A percentile compares a stretch with the other conserved stretches of the same genome.
Conservation (phyloP, 164 flowering plant genomes). For the Euptelea pleiosperma region DNA sequence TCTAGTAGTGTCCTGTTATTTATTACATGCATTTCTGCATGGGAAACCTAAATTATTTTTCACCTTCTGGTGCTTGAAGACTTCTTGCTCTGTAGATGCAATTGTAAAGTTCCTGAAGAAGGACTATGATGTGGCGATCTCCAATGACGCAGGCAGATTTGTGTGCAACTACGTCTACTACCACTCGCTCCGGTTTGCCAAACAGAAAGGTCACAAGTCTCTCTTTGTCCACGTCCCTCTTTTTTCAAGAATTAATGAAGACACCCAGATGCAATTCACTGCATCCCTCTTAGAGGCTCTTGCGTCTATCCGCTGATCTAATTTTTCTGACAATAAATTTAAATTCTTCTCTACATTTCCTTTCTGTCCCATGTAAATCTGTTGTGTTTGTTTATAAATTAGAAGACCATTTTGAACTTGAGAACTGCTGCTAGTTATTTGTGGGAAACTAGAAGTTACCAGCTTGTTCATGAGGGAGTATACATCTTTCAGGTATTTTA, state of each 20-base stretch:
- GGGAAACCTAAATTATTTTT: too few species aligned
- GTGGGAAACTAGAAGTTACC: background rate
- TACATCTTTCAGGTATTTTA: background rate
- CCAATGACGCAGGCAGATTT: constrained; percentile 60
- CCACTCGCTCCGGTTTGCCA: constrained; percentile 58
- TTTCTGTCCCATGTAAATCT: background rate
- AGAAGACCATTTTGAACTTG: background rate
- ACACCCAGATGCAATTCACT: constrained; percentile 52
- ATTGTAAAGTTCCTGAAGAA: constrained; percentile 33
- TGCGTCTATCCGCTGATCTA: constrained; percentile 33
- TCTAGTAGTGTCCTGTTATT: too few species aligned
- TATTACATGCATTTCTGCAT: too few species aligned
- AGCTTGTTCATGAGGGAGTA: background rate
- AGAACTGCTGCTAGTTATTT: background rate
- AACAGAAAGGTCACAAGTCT: constrained; percentile 50
- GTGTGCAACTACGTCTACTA: too few species aligned
- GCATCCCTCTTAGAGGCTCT: constrained; percentile 44
- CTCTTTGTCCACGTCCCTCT: constrained; percentile 61
- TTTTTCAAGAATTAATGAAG: constrained; percentile 49
- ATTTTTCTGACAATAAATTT: background rate
- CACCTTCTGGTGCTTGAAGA: constrained; percentile 27
- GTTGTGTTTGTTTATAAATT: background rate
- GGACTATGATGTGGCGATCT: constrained; percentile 36
- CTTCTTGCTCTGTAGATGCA: constrained; percentile 31
- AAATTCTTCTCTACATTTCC: background rate